phyloP scores from a whole-genome alignment of 495 filamentous ascomycete genomes.

The Pyrenula massariospora region DNA sequence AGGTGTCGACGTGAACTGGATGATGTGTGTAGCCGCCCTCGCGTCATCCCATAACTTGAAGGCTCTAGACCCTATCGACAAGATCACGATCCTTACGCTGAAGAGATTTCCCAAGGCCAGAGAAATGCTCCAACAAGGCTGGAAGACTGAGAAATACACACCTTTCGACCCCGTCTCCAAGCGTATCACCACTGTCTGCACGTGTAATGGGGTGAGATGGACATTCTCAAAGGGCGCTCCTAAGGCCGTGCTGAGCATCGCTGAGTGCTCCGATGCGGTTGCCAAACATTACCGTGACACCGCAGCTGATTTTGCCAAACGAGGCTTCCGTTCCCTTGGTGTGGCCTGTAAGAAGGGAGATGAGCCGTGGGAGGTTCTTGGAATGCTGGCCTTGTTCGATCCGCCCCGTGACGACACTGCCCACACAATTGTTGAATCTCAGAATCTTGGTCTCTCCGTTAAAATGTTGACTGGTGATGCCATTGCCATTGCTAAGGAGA shows the following conservation, averaged over 20 bases:
- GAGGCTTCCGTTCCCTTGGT: conserved; percentile 74
- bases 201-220: conserved; percentile 55
- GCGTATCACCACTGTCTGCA: conserved; percentile 58
- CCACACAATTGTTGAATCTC: conserved; percentile 66
- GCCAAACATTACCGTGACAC: conserved; percentile 55
- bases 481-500: conserved; percentile 70
- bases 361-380: conserved; percentile 56
- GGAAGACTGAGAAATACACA: conserved; percentile 65
- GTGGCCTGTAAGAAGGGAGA: conserved; percentile 60
- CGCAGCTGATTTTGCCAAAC: conserved; percentile 60
- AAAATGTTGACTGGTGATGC: conserved; percentile 77
- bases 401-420: conserved; percentile 68
- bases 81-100: conserved; percentile 62
- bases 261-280: conserved; percentile 52
- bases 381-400: conserved; percentile 71
- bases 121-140: conserved; percentile 57
- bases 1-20: conserved; percentile 68
- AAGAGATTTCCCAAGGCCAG: conserved; percentile 63
- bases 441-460: conserved; percentile 62
- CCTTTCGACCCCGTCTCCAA: conserved; percentile 72
- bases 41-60: conserved; percentile 69
- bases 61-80: conserved; percentile 67
- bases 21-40: conserved; percentile 66
- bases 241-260: conserved; percentile 58
- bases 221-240: conserved; percentile 63